Evolutionary conservation across 192 early-diverging fungal genomes (phyloP).

Genomic region (Gorgonomyces haynaldii): DNA sequence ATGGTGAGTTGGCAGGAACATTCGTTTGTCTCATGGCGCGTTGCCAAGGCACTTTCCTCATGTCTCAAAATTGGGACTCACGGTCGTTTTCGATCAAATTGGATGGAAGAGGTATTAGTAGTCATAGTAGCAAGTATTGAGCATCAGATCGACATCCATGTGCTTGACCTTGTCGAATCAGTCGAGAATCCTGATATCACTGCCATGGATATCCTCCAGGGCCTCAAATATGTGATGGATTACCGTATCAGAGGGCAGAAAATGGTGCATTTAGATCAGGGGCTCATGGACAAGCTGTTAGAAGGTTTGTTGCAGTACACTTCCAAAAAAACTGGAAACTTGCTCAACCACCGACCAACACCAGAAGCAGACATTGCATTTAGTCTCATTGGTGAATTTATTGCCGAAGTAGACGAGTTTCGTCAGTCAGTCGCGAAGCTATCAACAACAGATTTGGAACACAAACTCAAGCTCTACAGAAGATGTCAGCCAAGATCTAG

Average conservation of each 20-base stretch:
- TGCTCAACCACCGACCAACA: constrained; percentile 50
- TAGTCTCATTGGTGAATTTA: constrained; percentile 87
- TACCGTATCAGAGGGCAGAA: constrained; percentile 79
- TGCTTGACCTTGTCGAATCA: constrained; percentile 75
- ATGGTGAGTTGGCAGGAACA: no score
- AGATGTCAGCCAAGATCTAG: constrained; percentile 55
- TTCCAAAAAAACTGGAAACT: constrained; percentile 47
- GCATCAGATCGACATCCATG: constrained; percentile 54
- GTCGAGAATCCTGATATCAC: constrained; percentile 53
- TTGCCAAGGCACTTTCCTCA: no score
- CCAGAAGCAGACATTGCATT: constrained; percentile 77
- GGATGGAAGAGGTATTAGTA: constrained; percentile 30
- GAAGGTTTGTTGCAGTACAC: constrained; percentile 78
- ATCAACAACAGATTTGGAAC: constrained; percentile 68
- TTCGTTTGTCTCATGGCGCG: no score
- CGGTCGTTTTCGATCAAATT: constrained; percentile 35
- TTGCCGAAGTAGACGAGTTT: constrained; percentile 89
- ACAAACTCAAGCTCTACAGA: constrained; percentile 63
- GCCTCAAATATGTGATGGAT: constrained; percentile 90
- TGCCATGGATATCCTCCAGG: constrained; percentile 67
- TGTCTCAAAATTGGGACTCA: constrained; percentile 7
- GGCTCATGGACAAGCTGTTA: constrained; percentile 75
- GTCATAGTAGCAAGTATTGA: constrained; percentile 34
- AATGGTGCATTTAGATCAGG: constrained; percentile 65
- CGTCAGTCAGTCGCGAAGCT: constrained; percentile 65